Conservation (phyloP, 805 yeast genomes). For the Brettanomyces naardenensis region DNA sequence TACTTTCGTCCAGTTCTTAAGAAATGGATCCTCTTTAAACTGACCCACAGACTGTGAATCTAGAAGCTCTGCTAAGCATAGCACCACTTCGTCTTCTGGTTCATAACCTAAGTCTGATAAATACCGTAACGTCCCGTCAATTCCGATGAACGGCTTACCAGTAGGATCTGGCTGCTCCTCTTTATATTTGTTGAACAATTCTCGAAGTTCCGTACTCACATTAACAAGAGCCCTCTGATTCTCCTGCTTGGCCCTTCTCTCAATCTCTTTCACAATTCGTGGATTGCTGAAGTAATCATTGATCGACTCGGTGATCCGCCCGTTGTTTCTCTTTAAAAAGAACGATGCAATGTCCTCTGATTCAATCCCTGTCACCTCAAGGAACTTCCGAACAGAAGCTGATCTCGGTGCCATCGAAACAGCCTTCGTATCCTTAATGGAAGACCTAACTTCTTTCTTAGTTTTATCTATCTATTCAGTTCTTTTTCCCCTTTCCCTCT, state of each 20-base stretch:
- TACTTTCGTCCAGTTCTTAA: conserved; percentile 47
- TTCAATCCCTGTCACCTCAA: conserved; percentile 32
- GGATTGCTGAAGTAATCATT: conserved; percentile 19
- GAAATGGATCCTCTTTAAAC: conserved; percentile 42
- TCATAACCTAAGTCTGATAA: conserved; percentile 59
- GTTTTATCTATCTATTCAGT: background rate
- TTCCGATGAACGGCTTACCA: conserved; percentile 40
- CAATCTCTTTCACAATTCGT: conserved; percentile 8
- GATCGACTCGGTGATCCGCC: conserved; percentile 15
- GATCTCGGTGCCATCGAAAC: conserved; percentile 5
- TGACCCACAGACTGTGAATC: conserved; percentile 61
- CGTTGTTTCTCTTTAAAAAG: conserved; percentile 23
- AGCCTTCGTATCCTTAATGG: background rate
- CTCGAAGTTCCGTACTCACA: conserved; percentile 15
- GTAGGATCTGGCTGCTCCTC: conserved; percentile 18
- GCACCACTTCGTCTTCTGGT: conserved; percentile 67
- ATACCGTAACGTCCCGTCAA: conserved; percentile 71
- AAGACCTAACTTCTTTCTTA: background rate
- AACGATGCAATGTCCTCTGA: conserved; percentile 28
- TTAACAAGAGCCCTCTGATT: background rate
- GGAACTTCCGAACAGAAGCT: conserved; percentile 25
- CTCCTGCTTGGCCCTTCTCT: conserved; percentile 3
- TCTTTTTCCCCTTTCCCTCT: too few relatives aligned
- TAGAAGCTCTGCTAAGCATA: conserved; percentile 64
- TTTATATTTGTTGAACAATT: conserved; percentile 27